Base-by-base conservation (phyloP, 2,329 filamentous ascomycete genomes). In the Zymoseptoria crescenta region DNA sequence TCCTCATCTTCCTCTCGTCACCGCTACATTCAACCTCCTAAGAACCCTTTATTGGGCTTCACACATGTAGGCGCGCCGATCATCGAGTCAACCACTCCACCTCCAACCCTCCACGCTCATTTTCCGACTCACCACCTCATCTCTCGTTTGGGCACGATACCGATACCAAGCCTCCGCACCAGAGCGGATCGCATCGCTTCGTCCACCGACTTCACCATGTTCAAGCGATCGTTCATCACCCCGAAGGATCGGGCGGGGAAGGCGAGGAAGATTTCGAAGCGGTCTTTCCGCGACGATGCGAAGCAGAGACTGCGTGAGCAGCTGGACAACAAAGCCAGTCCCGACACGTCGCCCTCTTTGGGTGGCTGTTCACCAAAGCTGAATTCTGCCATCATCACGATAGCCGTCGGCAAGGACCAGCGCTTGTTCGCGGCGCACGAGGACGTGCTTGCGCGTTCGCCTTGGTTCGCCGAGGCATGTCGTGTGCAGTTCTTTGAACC, bases 391-490 rank as follows among this genome's bases (percentile, higher is more conserved):
- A 95, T 96, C 76, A 82, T 96, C 76, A 96, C 91, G 61, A 80
- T 96, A 68, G 86, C 88, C 67, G 86, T 96, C 72, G 92, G 92
- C 68, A 79, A 79, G 69, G 91, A 96, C 71, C 87, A 88, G 74
- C 88, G 92, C 70, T 82, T 96, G 74, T 96, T 96, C 81, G 92
- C 92, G 69, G 92, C 91, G 72, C 92, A 96, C 77, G 90, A 96
- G 81, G 89, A 96, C 77, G 87, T 96, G 70, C 85, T 96, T 65
- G 85, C 84, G 72, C 85, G 89, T 76, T 93, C 91, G 73, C 87
- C 91, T 66, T 95, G 89, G 76, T 95, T 96, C 75, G 70, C 69
- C 61, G 67, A 69, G 60, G 67, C 67, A 13, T 71, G 91, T 71
- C 85, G 84, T 70, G 84, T 83, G 72, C 84, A 87, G 74, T 88